phyloP scores from a whole-genome alignment of 2,329 filamentous ascomycete genomes.

The Cladophialophora immunda region DNA sequence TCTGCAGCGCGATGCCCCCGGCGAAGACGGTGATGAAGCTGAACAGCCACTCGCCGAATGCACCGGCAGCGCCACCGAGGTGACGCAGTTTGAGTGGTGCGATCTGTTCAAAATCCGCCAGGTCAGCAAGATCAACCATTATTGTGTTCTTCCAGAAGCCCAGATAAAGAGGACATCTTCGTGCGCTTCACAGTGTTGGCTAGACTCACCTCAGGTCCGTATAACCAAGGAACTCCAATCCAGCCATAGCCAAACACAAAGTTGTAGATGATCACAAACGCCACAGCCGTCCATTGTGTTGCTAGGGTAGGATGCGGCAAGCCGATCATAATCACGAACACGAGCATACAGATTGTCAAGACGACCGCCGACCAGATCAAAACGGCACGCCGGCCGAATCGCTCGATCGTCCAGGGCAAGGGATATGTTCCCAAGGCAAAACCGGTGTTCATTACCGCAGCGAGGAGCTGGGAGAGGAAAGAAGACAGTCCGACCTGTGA shows the following conservation, averaged over 20 bases:
- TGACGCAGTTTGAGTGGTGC: conserved; percentile 50
- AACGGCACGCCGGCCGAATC: conserved; percentile 27
- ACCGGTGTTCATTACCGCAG: conserved; percentile 35
- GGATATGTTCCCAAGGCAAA: conserved; percentile 31
- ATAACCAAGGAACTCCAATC: conserved; percentile 46
- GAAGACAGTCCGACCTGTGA: conserved; percentile 30
- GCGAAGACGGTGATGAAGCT: conserved; percentile 36
- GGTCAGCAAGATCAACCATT: not conserved
- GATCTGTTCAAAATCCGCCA: conserved; percentile 39
- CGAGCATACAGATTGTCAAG: conserved; percentile 28
- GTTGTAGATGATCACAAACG: conserved; percentile 28
- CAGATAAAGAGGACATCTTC: not conserved
- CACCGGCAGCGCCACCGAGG: conserved; percentile 47
- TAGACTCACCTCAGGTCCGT: conserved; percentile 44
- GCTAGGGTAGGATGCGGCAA: conserved; percentile 32
- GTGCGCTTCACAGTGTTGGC: not conserved
- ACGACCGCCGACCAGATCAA: conserved; percentile 34
- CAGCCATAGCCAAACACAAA: conserved; percentile 35
- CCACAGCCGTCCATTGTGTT: conserved; percentile 33
- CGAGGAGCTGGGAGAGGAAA: conserved; percentile 30
- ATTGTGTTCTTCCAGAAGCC: not conserved
- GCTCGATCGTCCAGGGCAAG: conserved; percentile 32
- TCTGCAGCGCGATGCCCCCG: conserved; percentile 32
- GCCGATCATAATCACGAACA: conserved; percentile 36
- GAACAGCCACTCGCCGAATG: conserved; percentile 46